Base-by-base conservation (phyloP, 1,284 basidiomycete species). In the Pyrrhoderma noxium region DNA sequence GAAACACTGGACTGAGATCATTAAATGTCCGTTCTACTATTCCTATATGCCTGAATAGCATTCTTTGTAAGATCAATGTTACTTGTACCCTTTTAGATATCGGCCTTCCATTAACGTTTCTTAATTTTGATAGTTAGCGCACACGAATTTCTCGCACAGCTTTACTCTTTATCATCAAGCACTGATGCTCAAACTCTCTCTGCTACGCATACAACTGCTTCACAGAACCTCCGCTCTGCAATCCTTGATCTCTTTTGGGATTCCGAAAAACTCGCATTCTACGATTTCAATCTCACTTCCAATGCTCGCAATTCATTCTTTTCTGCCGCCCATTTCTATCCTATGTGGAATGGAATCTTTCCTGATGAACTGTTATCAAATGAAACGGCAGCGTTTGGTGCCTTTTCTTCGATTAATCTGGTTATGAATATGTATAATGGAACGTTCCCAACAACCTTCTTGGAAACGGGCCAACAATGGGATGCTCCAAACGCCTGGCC, bases 161-260 rank as follows among this genome's bases (percentile, higher is more conserved):
- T 93, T 8, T 92, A 91, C 62, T 69, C 65, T 13, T 57, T 52
- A 35, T 61, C 71, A 45, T 58, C 65, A 38, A 16, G 51, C 16
- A 56, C 62, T 0, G 63, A 69, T 0, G 70, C 73, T 18, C 45
- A 35, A 49, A 50, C 49, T 39, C 52, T 43, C 14, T 74, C 76
- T 2, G 62, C 69, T 2, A 68, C 70, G 38, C 89, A 93, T 63
- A 71, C 67, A n/a, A 60, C 69, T 37, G 72, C 74, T 9, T 89
- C 91, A 0, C 63, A 71, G 0, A 67, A 68, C 3, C 70, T 91
- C 41, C 77, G 77, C 51, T 72, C 66, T 1, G 91, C 83, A 0
- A 80, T 96, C 53, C 69, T 94, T 39, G 93, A 96, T 63, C 75
- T 97, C 11, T 75, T 82, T 66, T 96, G 93, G 93, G 88, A 95